Conservation (phyloP, 768 basidiomycete genomes). For the Suillus alpinus region DNA sequence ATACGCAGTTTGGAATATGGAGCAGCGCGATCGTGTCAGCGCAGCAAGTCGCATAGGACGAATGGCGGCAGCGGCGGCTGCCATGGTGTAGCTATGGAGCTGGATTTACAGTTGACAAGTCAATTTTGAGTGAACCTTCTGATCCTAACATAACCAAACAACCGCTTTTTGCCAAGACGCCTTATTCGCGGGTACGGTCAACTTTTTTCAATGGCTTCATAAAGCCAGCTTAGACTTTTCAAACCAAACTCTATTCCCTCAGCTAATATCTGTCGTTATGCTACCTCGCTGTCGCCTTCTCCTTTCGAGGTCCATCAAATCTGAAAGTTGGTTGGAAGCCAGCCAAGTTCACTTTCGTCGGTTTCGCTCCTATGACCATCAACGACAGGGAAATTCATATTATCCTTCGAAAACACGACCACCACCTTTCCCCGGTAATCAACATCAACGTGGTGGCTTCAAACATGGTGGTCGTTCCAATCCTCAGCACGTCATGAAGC, state of each 20-base stretch:
- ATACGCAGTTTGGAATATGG: conserved; percentile 83
- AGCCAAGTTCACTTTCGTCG: conserved; percentile 20
- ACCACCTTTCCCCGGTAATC: not conserved
- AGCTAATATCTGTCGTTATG: conserved; percentile 12
- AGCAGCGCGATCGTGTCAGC: conserved; percentile 62
- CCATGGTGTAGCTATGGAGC: conserved; percentile 14
- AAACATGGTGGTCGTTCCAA: not conserved
- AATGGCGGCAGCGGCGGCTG: conserved; percentile 27
- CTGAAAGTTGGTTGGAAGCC: conserved; percentile 18
- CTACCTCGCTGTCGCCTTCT: conserved; percentile 19
- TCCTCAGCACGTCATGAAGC: conserved; percentile 1
- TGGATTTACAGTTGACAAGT: not conserved
- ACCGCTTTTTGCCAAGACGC: conserved; percentile 1
- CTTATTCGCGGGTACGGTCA: not conserved
- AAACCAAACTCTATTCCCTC: not conserved
- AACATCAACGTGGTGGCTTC: not conserved
- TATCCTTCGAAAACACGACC: not conserved
- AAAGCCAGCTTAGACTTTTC: not conserved
- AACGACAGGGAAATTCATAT: not conserved
- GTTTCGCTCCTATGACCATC: conserved; percentile 7
- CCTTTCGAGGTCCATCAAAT: conserved; percentile 9
- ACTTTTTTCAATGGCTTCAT: not conserved
- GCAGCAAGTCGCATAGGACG: conserved; percentile 51
- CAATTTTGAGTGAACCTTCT: conserved; percentile 12
- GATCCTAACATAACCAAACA: conserved; percentile 31